Conservation (phyloP, 2,329 filamentous ascomycete genomes). For the Nemania sp. region DNA sequence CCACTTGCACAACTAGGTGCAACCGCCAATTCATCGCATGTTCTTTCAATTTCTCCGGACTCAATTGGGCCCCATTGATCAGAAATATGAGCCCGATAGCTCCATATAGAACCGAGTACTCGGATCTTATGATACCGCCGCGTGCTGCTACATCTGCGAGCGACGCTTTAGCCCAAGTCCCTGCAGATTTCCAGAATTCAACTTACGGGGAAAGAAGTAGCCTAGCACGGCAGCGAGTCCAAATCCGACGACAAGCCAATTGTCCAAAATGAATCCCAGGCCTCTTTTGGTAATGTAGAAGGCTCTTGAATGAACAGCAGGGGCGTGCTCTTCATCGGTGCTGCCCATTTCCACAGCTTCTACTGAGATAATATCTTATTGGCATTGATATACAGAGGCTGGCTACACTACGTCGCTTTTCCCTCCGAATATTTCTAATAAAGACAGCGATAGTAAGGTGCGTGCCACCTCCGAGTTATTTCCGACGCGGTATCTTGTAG, state of each 20-base stretch:
- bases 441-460: no score
- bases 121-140: slow-evolving; percentile 55
- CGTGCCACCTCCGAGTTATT: no score
- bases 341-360: not conserved
- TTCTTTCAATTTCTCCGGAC: slow-evolving; percentile 60
- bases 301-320: slow-evolving; percentile 2
- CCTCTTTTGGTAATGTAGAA: slow-evolving; percentile 21
- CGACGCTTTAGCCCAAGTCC: not conserved
- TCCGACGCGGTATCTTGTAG: not conserved
- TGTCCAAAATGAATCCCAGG: slow-evolving; percentile 32
- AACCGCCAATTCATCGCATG: slow-evolving; percentile 70
- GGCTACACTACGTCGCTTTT: no score
- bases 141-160: slow-evolving; percentile 50
- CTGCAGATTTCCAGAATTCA: no score
- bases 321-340: not conserved
- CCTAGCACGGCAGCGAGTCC: slow-evolving; percentile 37
- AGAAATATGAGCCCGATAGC: slow-evolving; percentile 71
- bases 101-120: slow-evolving; percentile 67
- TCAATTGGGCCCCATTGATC: slow-evolving; percentile 70
- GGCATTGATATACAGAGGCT: not conserved
- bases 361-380: not conserved
- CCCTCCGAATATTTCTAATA: not conserved
- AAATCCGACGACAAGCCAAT: slow-evolving; percentile 40
- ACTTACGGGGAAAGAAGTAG: slow-evolving; percentile 50
- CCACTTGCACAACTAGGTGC: slow-evolving; percentile 67